phyloP scores from a whole-genome alignment of 2,329 filamentous ascomycete genomes.

The Microdochium trichocladiopsis region DNA sequence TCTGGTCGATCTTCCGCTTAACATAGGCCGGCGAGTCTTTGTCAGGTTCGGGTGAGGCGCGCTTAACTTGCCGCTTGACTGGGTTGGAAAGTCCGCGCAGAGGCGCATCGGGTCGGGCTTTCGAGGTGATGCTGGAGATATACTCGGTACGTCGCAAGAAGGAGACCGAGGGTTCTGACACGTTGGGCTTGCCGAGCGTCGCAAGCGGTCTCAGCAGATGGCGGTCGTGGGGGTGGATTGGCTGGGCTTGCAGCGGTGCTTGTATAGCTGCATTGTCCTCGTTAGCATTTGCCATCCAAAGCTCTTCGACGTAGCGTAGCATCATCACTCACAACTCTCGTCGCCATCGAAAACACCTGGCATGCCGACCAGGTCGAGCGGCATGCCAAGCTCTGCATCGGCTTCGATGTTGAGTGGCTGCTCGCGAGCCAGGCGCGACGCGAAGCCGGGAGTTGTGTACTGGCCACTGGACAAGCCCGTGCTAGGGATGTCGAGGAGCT shows the following conservation, averaged over 20 bases:
- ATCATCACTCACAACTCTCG: slow-evolving; percentile 69
- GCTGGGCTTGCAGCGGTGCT: slow-evolving; percentile 62
- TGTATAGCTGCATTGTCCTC: slow-evolving; percentile 60
- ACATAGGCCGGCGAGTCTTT: slow-evolving; percentile 59
- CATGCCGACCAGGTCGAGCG: slow-evolving; percentile 89
- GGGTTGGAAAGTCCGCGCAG: slow-evolving; percentile 38
- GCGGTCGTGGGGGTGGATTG: slow-evolving; percentile 76
- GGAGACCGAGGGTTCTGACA: slow-evolving; percentile 71
- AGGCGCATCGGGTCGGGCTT: slow-evolving; percentile 41
- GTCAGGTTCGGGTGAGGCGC: slow-evolving; percentile 50
- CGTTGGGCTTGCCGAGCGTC: slow-evolving; percentile 76
- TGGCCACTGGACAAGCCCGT: slow-evolving; percentile 79
- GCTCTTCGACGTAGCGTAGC: slow-evolving; percentile 8
- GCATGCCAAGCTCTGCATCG: slow-evolving; percentile 97
- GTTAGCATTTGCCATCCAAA: slow-evolving; percentile 2
- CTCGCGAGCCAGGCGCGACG: slow-evolving; percentile 79
- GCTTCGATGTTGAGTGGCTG: slow-evolving; percentile 95
- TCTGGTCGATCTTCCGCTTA: slow-evolving; percentile 59
- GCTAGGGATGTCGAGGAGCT: slow-evolving; percentile 94
- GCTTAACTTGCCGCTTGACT: slow-evolving; percentile 34
- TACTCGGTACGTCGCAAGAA: slow-evolving; percentile 97
- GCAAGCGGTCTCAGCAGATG: slow-evolving; percentile 76
- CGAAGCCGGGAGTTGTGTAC: slow-evolving; percentile 87
- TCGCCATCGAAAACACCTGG: slow-evolving; percentile 93
- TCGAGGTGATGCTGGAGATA: slow-evolving; percentile 59